phyloP scores from a whole-genome alignment of 805 yeast genomes.

The Barnettozyma salicaria region DNA sequence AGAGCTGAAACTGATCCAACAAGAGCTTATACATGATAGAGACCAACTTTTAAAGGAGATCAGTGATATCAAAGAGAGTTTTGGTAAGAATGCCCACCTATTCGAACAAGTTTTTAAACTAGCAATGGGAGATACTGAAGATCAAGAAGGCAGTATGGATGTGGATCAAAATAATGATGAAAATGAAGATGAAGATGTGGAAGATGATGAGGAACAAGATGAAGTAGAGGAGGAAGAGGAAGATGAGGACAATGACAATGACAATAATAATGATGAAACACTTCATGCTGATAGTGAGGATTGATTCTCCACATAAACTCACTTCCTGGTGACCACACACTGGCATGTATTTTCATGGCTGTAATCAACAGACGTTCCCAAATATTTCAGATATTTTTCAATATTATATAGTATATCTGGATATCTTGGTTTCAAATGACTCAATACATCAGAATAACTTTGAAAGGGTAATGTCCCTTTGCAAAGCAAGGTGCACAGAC shows the following conservation, averaged over 20 bases:
- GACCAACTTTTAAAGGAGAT: constrained; percentile 9
- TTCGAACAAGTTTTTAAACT: constrained; percentile 10
- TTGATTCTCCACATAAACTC: too few relatives aligned
- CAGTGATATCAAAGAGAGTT: constrained; percentile 4
- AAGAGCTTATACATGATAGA: constrained; percentile 2
- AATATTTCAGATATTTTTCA: too few relatives aligned
- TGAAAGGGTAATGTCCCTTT: too few relatives aligned
- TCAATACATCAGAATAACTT: too few relatives aligned
- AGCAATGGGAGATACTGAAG: background rate
- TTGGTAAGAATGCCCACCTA: constrained; percentile 6
- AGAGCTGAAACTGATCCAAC: constrained; percentile 2
- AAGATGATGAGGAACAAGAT: constrained; percentile 1
- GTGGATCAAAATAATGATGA: constrained; percentile 2
- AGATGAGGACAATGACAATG: background rate
- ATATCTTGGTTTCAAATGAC: too few relatives aligned
- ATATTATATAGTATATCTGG: too few relatives aligned
- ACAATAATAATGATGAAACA: background rate
- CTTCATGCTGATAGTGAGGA: too few relatives aligned
- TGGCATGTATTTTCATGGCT: too few relatives aligned
- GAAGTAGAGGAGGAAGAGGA: constrained; percentile 21
- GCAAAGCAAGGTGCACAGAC: too few relatives aligned
- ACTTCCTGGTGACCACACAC: too few relatives aligned
- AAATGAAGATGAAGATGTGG: background rate
- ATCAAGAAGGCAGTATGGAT: background rate
- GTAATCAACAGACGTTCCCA: too few relatives aligned